Conservation (phyloP, 208 protist genomes). For the Leishmania aethiopica region DNA sequence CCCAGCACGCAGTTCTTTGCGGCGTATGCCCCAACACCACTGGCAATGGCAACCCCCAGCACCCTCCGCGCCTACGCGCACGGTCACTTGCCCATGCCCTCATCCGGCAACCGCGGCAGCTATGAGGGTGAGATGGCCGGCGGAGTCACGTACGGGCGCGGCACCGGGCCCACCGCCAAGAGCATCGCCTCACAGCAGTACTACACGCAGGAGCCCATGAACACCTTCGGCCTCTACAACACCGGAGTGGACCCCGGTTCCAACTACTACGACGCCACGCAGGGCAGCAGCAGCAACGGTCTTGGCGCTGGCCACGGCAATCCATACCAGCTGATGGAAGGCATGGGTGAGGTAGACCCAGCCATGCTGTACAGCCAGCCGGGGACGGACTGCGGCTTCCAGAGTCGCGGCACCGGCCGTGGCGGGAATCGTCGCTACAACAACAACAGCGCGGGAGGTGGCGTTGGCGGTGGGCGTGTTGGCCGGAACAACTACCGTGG, state of each 20-base stretch:
- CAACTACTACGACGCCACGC: slow-evolving; percentile 33
- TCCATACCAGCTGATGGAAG: slow-evolving; percentile 32
- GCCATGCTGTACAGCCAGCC: slow-evolving; percentile 26
- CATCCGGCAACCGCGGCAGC: slow-evolving; percentile 19
- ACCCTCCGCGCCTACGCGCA: slow-evolving; percentile 82
- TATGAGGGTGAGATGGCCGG: slow-evolving; percentile 21
- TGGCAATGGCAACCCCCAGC: slow-evolving; percentile 77
- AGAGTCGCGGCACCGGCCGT: slow-evolving; percentile 16
- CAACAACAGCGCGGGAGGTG: slow-evolving; percentile 7
- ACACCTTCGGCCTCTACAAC: slow-evolving; percentile 59
- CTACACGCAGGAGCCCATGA: slow-evolving; percentile 88
- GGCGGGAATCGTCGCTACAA: slow-evolving; percentile 30
- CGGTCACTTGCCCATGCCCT: slow-evolving; percentile 54
- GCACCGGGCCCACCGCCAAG: slow-evolving; percentile 23
- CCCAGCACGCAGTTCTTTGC: slow-evolving; percentile 88
- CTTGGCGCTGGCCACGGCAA: slow-evolving; percentile 14
- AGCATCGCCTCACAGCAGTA: slow-evolving; percentile 83
- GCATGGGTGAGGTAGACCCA: slow-evolving; percentile 15
- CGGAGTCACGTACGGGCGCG: slow-evolving; percentile 17
- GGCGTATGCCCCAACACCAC: slow-evolving; percentile 80
- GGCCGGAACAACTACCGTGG: slow-evolving; percentile 27
- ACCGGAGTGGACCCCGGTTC: slow-evolving; percentile 14
- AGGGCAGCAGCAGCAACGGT: slow-evolving; percentile 21
- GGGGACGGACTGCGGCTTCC: slow-evolving; percentile 19
- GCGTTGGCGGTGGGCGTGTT: slow-evolving; percentile 3